Conservation (phyloP, 441 rosid genomes). For the Geranium incanum region DNA sequence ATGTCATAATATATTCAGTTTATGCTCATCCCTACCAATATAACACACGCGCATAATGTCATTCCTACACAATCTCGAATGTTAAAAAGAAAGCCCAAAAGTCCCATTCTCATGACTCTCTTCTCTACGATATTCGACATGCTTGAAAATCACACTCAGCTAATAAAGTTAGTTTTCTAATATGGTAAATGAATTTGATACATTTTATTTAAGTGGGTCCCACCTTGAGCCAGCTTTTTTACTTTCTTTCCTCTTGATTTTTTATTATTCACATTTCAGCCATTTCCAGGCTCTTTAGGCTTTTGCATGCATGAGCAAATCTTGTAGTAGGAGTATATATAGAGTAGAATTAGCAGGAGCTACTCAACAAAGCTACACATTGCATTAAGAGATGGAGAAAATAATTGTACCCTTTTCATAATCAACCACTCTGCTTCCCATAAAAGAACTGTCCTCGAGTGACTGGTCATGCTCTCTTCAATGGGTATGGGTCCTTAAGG, state of each 20-base stretch:
- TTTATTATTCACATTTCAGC: neutral
- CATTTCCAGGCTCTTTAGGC: neutral
- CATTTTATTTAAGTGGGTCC: neutral
- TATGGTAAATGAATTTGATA: too few relatives aligned
- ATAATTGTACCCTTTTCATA: neutral
- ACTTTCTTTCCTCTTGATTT: neutral
- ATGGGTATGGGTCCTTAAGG: neutral
- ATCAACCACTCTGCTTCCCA: neutral
- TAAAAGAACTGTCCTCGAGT: neutral
- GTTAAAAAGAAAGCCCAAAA: too few relatives aligned
- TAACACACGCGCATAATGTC: too few relatives aligned
- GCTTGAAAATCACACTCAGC: too few relatives aligned
- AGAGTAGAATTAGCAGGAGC: neutral
- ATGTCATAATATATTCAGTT: too few relatives aligned
- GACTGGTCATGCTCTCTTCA: slow-evolving; percentile 7
- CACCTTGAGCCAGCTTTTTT: neutral
- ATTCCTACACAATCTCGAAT: too few relatives aligned
- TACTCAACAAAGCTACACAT: neutral
- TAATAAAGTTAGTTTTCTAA: too few relatives aligned
- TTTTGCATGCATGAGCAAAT: slow-evolving; percentile 2
- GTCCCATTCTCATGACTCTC: too few relatives aligned
- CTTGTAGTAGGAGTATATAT: neutral
- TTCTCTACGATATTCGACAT: too few relatives aligned
- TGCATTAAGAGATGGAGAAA: neutral
- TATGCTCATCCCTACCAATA: too few relatives aligned